phyloP scores from a whole-genome alignment of 495 filamentous ascomycete genomes.

The Collariella sp. region DNA sequence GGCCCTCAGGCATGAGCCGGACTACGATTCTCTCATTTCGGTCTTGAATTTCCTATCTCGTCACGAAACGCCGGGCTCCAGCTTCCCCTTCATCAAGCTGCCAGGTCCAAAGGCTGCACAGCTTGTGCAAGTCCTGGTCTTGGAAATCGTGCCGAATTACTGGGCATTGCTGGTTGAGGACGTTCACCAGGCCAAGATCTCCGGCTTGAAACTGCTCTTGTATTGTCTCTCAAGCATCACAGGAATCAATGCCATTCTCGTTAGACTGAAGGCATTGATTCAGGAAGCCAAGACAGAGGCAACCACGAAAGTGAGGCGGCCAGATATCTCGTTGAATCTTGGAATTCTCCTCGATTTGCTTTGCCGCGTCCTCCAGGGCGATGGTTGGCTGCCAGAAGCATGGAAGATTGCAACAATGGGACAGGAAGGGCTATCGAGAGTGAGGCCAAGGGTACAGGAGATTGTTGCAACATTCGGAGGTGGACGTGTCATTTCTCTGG shows the following conservation, averaged over 20 bases:
- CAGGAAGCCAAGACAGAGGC: constrained; percentile 34
- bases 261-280: constrained; percentile 48
- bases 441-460: constrained; percentile 30
- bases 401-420: constrained; percentile 31
- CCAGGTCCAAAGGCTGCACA: constrained; percentile 59
- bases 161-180: constrained; percentile 55
- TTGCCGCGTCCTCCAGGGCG: constrained; percentile 48
- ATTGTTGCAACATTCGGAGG: constrained; percentile 51
- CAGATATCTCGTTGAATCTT: constrained; percentile 33
- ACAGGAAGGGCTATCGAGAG: background rate
- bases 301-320: constrained; percentile 25
- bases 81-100: constrained; percentile 50
- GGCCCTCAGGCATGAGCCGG: constrained; percentile 55
- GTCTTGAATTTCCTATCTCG: constrained; percentile 46
- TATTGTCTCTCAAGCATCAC: constrained; percentile 62
- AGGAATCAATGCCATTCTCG: constrained; percentile 61
- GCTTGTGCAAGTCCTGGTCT: constrained; percentile 60
- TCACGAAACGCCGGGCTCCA: constrained; percentile 18
- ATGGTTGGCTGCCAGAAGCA: constrained; percentile 45
- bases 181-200: constrained; percentile 18
- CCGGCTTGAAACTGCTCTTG: constrained; percentile 42
- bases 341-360: constrained; percentile 36
- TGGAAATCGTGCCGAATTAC: constrained; percentile 63
- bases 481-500: constrained; percentile 60
- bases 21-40: constrained; percentile 46